phyloP scores from a whole-genome alignment of 2,329 filamentous ascomycete genomes.

The Helotiales sp. region DNA sequence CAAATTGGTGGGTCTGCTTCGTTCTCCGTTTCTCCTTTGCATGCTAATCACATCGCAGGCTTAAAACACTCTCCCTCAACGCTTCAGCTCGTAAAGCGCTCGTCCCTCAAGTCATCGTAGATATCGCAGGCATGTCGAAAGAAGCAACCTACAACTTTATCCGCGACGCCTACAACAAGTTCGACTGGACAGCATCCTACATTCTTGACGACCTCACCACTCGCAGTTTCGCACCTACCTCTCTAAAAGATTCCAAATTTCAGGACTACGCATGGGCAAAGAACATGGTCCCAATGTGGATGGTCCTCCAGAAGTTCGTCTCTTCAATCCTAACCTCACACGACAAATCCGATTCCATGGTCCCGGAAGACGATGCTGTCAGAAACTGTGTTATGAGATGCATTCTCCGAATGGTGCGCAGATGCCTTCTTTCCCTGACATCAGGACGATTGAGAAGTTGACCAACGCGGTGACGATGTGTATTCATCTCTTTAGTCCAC shows the following conservation, averaged over 20 bases:
- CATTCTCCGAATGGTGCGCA: conserved; percentile 37
- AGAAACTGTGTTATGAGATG: conserved; percentile 42
- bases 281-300: conserved; percentile 47
- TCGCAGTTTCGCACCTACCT: background rate
- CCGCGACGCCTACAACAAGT: conserved; percentile 11
- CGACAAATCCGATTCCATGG: conserved; percentile 36
- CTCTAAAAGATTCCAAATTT: conserved; percentile 41
- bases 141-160: conserved; percentile 39
- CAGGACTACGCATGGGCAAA: conserved; percentile 43
- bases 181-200: conserved; percentile 34
- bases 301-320: conserved; percentile 43
- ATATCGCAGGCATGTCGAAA: conserved; percentile 43
- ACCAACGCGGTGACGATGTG: conserved; percentile 50
- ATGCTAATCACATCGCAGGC: conserved; percentile 47
- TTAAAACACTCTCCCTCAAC: conserved; percentile 50
- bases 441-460: conserved; percentile 43
- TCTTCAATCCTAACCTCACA: conserved; percentile 37
- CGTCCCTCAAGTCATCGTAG: conserved; percentile 45
- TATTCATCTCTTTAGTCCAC: conserved; percentile 51
- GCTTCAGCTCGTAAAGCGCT: conserved; percentile 45
- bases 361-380: conserved; percentile 37
- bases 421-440: conserved; percentile 44
- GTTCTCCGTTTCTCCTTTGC: conserved; percentile 20
- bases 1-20: conserved; percentile 45
- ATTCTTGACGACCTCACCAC: conserved; percentile 44